Base-by-base conservation (phyloP, 73 alveolate genomes). In the Stentor roeselii region DNA sequence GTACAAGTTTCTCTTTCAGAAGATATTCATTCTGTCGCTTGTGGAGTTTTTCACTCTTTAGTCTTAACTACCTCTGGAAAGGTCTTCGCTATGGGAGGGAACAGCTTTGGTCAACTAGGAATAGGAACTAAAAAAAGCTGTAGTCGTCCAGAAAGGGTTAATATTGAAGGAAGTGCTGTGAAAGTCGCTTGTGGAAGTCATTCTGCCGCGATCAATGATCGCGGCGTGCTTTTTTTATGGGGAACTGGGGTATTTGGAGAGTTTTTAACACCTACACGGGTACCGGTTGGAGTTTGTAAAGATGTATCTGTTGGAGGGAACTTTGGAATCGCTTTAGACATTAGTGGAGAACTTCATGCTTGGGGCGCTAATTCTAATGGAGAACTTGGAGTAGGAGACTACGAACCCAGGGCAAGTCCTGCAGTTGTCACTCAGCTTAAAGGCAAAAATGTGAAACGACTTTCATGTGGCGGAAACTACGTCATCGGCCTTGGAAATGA, bases 101-200 rank as follows among this genome's bases (percentile, higher is more conserved):
- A 93, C 60, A 42, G 84, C 1, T 76, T 59, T 39, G 95, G 95
- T 4, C 88, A 93, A 82, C 86, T 93, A 36, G 98, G 98, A 11
- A 60, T 89, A 1, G 95, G 95, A 15, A 85, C 61, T 78, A 78
- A 91, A 27, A 67, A 84, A 15, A 60, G 86, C 59, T 75, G 92
- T 34, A 50, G 89, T 2, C 0, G 80, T 36, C 80, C 80, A 27
- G 41, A 67, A 2, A 67, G 59, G 34, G 78, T 92, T 36, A 27
- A 76, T 14, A 91, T 89, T 41, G 92, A 87, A 77, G 74, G 78
- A 36, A 78, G 83, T 27, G 85, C 91, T 75, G 60, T 40, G 3
- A 74, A 86, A 60, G 82, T 91, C 3, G 84, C 90, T 32, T 95
- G 93, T 6, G 95, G 95, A 0, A 61, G 40, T 36, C 90, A 91